These are phyloP conservation scores for Talaromyces sp. DNA, from an alignment of 2,329 filamentous ascomycete genomes.

Conservation along the genomic window DNA sequence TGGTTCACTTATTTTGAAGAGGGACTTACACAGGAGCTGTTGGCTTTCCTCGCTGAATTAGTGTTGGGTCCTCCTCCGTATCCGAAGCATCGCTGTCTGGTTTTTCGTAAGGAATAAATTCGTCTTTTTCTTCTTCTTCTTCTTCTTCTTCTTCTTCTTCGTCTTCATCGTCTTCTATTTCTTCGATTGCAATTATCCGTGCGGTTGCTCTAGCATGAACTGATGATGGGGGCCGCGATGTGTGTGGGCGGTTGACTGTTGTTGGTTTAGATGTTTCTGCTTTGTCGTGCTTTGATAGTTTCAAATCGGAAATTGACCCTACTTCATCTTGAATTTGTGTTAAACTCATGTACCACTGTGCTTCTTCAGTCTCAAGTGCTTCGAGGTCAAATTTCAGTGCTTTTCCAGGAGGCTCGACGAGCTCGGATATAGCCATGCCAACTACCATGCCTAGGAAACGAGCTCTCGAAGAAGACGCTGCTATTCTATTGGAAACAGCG, in stretches of 20 bases:
- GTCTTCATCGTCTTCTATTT: slow-evolving; percentile 54
- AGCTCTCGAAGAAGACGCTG: slow-evolving; percentile 65
- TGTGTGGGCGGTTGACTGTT: slow-evolving; percentile 3
- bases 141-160: slow-evolving; percentile 58
- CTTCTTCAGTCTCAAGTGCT: slow-evolving; percentile 67
- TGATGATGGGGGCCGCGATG: background rate
- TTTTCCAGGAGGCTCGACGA: slow-evolving; percentile 62
- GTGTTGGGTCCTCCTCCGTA: slow-evolving; percentile 84
- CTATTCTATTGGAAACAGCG: slow-evolving; percentile 77
- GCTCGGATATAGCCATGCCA: slow-evolving; percentile 62
- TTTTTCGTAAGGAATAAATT: slow-evolving; percentile 73
- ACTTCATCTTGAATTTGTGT: slow-evolving; percentile 56
- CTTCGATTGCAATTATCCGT: slow-evolving; percentile 54
- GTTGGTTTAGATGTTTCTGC: slow-evolving; percentile 10
- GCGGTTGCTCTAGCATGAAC: slow-evolving; percentile 14
- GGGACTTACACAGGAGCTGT: slow-evolving; percentile 64
- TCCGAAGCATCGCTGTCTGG: slow-evolving; percentile 85
- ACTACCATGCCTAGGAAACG: slow-evolving; percentile 85
- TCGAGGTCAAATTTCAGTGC: slow-evolving; percentile 79
- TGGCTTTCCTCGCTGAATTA: slow-evolving; percentile 76
- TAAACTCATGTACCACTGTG: slow-evolving; percentile 66
- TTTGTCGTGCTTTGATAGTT: slow-evolving; percentile 15
- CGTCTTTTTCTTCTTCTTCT: slow-evolving; percentile 54
- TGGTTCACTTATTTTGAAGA: background rate
- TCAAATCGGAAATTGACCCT: slow-evolving; percentile 52